These are phyloP conservation scores for Tulasnella sp. DNA, from an alignment of 768 basidiomycete genomes.

Conservation along the genomic window DNA sequence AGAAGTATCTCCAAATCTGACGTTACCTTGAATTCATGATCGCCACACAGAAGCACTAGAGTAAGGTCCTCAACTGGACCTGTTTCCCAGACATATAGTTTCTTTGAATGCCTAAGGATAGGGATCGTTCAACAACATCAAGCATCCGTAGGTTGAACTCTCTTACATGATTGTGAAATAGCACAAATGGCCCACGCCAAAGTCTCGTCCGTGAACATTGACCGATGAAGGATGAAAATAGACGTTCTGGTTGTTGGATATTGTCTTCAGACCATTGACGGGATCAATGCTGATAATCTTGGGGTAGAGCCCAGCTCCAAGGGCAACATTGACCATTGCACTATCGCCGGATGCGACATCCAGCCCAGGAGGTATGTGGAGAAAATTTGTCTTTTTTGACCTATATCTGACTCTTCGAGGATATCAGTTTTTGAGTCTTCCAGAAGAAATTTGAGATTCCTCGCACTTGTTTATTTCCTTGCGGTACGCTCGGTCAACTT, in stretches of 20 bases:
- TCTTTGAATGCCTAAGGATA: slow-evolving; percentile 73
- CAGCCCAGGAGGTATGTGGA: slow-evolving; percentile 54
- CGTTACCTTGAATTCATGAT: slow-evolving; percentile 72
- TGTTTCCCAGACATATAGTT: slow-evolving; percentile 86
- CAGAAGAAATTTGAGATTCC: slow-evolving; percentile 1
- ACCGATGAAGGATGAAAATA: slow-evolving; percentile 85
- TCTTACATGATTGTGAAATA: slow-evolving; percentile 84
- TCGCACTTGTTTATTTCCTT: slow-evolving; percentile 55
- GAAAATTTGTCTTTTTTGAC: slow-evolving; percentile 61
- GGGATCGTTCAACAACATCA: too few relatives aligned
- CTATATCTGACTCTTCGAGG: slow-evolving; percentile 55
- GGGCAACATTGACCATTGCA: slow-evolving; percentile 59
- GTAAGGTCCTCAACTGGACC: slow-evolving; percentile 77
- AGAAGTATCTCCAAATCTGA: not conserved
- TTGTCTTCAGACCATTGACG: slow-evolving; percentile 50
- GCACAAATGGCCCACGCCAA: slow-evolving; percentile 57
- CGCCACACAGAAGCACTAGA: slow-evolving; percentile 75
- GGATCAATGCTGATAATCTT: slow-evolving; percentile 61
- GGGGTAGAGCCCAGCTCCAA: slow-evolving; percentile 81
- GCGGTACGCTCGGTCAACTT: slow-evolving; percentile 48
- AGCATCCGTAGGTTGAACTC: slow-evolving; percentile 16
- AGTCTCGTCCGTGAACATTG: slow-evolving; percentile 64
- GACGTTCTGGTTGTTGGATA: slow-evolving; percentile 65
- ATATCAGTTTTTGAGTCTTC: slow-evolving; percentile 9
- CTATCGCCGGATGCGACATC: slow-evolving; percentile 55